Base-by-base conservation (phyloP, 129 eudicot species). In the Pseudognaphalium luteoalbum region DNA sequence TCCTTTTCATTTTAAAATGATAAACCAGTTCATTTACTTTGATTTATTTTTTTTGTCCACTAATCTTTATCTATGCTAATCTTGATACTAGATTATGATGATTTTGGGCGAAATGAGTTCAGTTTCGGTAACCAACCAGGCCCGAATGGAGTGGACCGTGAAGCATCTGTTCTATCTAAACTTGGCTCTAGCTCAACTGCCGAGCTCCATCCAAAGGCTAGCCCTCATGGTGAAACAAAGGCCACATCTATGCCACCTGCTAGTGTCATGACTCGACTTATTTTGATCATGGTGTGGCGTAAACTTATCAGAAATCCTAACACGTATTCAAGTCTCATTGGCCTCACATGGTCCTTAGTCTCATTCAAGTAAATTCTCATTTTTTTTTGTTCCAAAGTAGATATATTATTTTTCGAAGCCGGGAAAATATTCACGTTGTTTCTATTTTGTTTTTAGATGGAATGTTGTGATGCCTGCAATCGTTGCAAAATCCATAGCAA, bases 261-360 rank as follows among this genome's bases (percentile, higher is more conserved):
- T 61, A 93, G 97, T 80, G 98, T 93, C 44, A 93, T 90, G 97
- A 88, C 97, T 20, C 78, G 91, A 80, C 96, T 93, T 22, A 90
- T 88, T 59, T 76, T 93, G 56, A 90, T 90, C 70, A 93, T 90
- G 97, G 98, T 93, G 30, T 93, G 98, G 98, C 82, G 98, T 33
- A 93, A 93, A 68, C 96, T 93, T 34, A 93, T 88, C 59, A 74
- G 98, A 61, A 90, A 93, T 47, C 98, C 98, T 2, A 93, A 93
- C 81, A 93, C 98, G 2, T 90, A 93, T 30, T 87, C 98, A 20
- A 93, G 97, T 78, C 88, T 93, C 76, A 77, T 93, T n/a, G 98
- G 98, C 42, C 91, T 93, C 66, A 82, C 90, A 1, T 93, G 98
- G 98, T 93, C 98, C 21, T 70, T 93, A 72, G 86, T 93, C 82